These are phyloP conservation scores for Zoysia matrella DNA, from an alignment of 202 grass and related monocot species.

Conservation along the genomic window DNA sequence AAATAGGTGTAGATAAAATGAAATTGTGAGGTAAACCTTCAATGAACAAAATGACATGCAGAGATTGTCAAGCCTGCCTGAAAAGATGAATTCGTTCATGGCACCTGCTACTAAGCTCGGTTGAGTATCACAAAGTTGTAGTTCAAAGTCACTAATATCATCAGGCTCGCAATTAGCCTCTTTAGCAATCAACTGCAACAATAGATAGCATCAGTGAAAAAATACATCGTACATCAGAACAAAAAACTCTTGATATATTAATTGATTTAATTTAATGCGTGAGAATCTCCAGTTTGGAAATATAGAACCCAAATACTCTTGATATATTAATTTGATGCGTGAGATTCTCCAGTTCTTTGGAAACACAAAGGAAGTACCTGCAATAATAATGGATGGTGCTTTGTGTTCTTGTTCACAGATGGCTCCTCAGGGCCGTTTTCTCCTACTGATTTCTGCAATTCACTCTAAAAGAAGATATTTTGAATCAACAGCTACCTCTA, in stretches of 20 bases:
- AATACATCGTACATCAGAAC: neutral
- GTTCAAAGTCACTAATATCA: constrained; percentile 90
- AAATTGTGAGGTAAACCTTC: constrained; percentile 53
- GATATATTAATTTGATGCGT: too few relatives aligned
- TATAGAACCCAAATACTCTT: too few relatives aligned
- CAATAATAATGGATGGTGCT: constrained; percentile 83
- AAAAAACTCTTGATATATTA: constrained; percentile 8
- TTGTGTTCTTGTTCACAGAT: constrained; percentile 55
- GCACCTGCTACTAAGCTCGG: constrained; percentile 80
- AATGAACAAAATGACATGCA: constrained; percentile 98
- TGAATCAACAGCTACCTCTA: constrained; percentile 11
- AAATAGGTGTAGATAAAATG: neutral
- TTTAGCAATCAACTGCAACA: constrained; percentile 72
- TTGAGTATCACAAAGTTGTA: constrained; percentile 96
- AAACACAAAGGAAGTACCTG: constrained; percentile 58
- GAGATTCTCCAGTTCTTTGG: too few relatives aligned
- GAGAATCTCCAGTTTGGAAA: constrained; percentile 13
- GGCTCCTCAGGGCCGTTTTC: constrained; percentile 57
- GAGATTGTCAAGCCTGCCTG: constrained; percentile 97
- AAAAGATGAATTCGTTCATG: constrained; percentile 97
- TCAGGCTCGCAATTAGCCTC: constrained; percentile 74
- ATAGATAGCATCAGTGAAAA: constrained; percentile 30
- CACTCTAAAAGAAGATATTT: constrained; percentile 36
- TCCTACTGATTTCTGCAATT: constrained; percentile 76
- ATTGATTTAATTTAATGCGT: constrained; percentile 14